Evolutionary conservation across 495 filamentous ascomycete genomes (phyloP), one percentile per base, ranked within the genome.

Genomic region (Sabuloglossum arenarium): DNA sequence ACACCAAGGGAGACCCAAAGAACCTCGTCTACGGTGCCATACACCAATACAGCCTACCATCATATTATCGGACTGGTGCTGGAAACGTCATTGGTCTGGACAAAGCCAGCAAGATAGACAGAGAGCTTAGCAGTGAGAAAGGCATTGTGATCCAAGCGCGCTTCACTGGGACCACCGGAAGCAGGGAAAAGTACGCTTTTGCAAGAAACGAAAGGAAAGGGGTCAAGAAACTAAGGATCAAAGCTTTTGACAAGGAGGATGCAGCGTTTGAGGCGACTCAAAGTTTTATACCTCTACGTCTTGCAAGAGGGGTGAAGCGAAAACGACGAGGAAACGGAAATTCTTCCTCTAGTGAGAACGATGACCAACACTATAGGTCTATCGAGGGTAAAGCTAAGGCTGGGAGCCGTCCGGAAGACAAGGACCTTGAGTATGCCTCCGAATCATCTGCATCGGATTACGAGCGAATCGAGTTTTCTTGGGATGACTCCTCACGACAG

Each of bases 331-430:
- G 19, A 21, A 45, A 6, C n/a, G 55, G 28, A 1, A 64, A 37
- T 59, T 37, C 47, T 58, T 59, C 30, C 56, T 49, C 27, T 65
- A 65, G 10, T 72, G 70, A 0, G 67, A 69, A 77, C 47, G 75
- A 79, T 9, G 68, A 64, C 46, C 71, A 73, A 54, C 73, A 80
- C 47, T 89, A 88, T 60, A 75, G 84, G 39, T 87, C 84, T 27
- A 81, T 89, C 19, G 70, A 82, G 55, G 78, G 78, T 23, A 81
- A 81, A 63, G 73, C 75, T 23, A 84, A 72, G 58, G 53, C 65
- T 16, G 67, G 62, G 8, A 60, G 64, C 28, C 57, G 70, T 50
- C 67, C 67, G n/a, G 64, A 69, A 32, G 73, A 84, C 30, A 64
- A 61, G 42, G 76, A 79, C 24, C 61, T 81, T 25, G 75, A 79